These are phyloP conservation scores for Diaporthe citri DNA, from an alignment of 2,329 filamentous ascomycete genomes.

Conservation along the genomic window DNA sequence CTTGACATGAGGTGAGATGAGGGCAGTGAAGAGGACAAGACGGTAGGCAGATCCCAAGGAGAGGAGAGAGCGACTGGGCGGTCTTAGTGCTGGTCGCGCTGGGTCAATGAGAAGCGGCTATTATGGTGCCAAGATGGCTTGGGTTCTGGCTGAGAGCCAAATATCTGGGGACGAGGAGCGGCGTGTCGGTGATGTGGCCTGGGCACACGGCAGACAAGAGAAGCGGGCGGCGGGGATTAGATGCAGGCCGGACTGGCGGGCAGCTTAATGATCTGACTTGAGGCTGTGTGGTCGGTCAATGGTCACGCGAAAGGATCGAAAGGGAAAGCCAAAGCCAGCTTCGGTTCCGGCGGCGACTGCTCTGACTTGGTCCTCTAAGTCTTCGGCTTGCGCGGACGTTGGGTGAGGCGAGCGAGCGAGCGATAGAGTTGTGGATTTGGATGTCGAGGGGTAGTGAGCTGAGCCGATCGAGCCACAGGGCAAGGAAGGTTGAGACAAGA, in stretches of 20 bases:
- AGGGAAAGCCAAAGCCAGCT: constrained; percentile 9
- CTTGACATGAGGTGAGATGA: constrained; percentile 1
- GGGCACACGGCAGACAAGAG: constrained; percentile 26
- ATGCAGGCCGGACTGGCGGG: constrained; percentile 2
- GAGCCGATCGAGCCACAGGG: constrained; percentile 12
- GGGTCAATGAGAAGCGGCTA: constrained; percentile 20
- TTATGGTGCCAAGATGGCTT: constrained; percentile 27
- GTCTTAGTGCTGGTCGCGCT: constrained; percentile 4
- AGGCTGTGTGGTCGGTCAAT: constrained; percentile 13
- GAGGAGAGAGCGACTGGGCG: constrained; percentile 28
- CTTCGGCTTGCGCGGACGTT: constrained; percentile 9
- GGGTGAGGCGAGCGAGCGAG: neutral
- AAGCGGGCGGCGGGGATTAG: constrained; percentile 1
- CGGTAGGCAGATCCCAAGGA: constrained; percentile 17
- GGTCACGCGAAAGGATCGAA: constrained; percentile 1
- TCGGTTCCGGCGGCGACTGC: constrained; percentile 14
- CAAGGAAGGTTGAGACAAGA: constrained; percentile 29
- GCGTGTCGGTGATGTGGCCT: constrained; percentile 24
- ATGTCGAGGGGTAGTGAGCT: neutral
- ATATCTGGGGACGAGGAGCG: constrained; percentile 26
- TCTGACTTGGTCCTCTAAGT: neutral
- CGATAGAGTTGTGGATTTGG: neutral
- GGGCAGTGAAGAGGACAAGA: constrained; percentile 15
- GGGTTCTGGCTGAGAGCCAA: constrained; percentile 22
- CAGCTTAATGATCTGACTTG: neutral